Conservation (phyloP, 768 basidiomycete genomes). For the Pilatotrama ljubarskyi region DNA sequence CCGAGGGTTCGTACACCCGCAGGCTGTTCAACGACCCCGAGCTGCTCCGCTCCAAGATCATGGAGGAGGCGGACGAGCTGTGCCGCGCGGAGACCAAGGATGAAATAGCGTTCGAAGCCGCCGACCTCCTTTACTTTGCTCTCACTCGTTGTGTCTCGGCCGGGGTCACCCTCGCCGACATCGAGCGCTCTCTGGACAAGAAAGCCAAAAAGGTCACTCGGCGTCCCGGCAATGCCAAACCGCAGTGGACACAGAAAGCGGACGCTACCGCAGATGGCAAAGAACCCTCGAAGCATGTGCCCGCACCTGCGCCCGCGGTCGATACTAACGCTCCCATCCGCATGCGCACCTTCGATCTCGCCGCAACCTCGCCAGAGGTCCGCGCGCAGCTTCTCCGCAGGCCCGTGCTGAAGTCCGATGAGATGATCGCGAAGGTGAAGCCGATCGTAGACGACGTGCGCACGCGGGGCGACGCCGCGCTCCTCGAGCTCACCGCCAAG, state of each 20-base stretch:
- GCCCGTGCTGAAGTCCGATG: constrained; percentile 83
- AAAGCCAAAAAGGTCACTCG: constrained; percentile 88
- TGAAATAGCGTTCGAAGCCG: constrained; percentile 92
- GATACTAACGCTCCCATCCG: constrained; percentile 54
- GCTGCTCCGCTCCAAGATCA: constrained; percentile 90
- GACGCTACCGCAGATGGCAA: constrained; percentile 20
- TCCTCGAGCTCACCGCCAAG: constrained; percentile 87
- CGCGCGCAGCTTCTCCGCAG: constrained; percentile 76
- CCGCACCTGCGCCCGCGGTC: constrained; percentile 14
- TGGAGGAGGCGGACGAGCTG: constrained; percentile 98
- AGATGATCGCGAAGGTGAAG: constrained; percentile 91
- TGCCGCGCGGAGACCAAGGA: constrained; percentile 76
- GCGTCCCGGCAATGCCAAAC: constrained; percentile 89
- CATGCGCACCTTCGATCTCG: constrained; percentile 74
- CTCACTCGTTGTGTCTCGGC: constrained; percentile 80
- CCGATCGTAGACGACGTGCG: constrained; percentile 93
- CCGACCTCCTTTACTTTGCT: constrained; percentile 92
- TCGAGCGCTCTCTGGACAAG: constrained; percentile 79
- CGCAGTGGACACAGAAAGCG: constrained; percentile 56
- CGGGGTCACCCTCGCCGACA: constrained; percentile 80
- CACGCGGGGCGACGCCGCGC: constrained; percentile 77
- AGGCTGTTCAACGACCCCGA: constrained; percentile 80
- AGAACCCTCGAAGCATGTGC: constrained; percentile 20
- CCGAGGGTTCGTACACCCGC: constrained; percentile 89
- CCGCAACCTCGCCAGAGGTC: constrained; percentile 47